Conservation (phyloP, 73 alveolate genomes). For the Tetrahymena borealis region DNA sequence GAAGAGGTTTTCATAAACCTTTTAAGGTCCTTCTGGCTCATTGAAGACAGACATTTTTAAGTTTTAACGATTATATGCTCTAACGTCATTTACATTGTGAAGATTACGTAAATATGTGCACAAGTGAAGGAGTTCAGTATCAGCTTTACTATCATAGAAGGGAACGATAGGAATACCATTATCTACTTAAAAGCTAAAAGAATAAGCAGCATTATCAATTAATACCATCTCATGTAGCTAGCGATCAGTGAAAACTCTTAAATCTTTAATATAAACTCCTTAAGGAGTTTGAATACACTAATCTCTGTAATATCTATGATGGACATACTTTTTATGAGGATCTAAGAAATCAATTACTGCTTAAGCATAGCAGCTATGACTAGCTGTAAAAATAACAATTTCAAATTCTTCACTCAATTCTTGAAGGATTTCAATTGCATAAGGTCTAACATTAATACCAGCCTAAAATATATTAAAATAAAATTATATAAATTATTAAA, state of each 20-base stretch:
- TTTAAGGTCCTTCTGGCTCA: not conserved
- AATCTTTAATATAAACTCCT: constrained; percentile 60
- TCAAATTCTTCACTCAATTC: constrained; percentile 49
- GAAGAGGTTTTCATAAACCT: not conserved
- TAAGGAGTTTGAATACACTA: constrained; percentile 51
- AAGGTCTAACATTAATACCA: constrained; percentile 38
- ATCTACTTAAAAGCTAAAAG: constrained; percentile 68
- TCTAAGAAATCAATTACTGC: constrained; percentile 47
- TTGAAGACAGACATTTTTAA: not conserved
- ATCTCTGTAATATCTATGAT: constrained; percentile 52
- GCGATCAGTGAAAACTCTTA: constrained; percentile 44
- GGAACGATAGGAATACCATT: constrained; percentile 90
- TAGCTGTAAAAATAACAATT: constrained; percentile 60
- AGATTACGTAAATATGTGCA: not conserved
- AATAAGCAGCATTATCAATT: constrained; percentile 79
- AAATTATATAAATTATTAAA: too few relatives aligned
- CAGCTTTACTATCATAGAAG: constrained; percentile 77
- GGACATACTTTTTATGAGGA: constrained; percentile 49
- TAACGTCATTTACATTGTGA: not conserved
- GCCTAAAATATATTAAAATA: constrained; percentile 27
- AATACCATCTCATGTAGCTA: constrained; percentile 58
- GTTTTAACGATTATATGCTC: not conserved
- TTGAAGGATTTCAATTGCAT: constrained; percentile 19
- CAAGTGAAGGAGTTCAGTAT: constrained; percentile 47
- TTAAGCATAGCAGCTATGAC: constrained; percentile 54